Conservation (phyloP, 2,329 filamentous ascomycete genomes). For the Aureobasidium sp. region DNA sequence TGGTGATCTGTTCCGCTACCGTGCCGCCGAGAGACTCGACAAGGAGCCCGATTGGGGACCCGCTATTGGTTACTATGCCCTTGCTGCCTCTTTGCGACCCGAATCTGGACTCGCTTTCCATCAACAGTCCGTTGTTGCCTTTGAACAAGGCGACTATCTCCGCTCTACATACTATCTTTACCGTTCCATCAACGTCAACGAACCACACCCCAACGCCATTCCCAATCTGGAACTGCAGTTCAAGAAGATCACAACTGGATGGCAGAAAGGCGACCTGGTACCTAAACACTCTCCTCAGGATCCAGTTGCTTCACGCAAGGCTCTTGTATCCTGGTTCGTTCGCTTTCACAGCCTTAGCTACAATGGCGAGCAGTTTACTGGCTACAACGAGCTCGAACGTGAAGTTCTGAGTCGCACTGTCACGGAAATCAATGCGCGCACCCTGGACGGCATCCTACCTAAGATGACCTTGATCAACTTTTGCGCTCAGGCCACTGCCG, state of each 20-base stretch:
- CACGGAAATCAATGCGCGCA: conserved; percentile 62
- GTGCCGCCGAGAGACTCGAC: conserved; percentile 62
- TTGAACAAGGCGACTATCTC: conserved; percentile 71
- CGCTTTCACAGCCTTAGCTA: conserved; percentile 80
- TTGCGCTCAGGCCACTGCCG: conserved; percentile 69
- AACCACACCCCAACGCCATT: conserved; percentile 67
- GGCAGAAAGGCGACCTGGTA: conserved; percentile 49
- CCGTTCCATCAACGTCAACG: conserved; percentile 66
- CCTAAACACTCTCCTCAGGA: conserved; percentile 33
- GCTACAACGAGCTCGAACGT: conserved; percentile 73
- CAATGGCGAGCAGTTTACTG: conserved; percentile 65
- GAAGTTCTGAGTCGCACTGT: conserved; percentile 76
- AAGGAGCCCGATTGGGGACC: conserved; percentile 71
- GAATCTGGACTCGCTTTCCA: conserved; percentile 77
- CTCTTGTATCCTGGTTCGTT: conserved; percentile 74
- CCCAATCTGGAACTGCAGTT: conserved; percentile 77
- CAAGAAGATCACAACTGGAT: conserved; percentile 53
- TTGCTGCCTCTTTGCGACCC: conserved; percentile 74
- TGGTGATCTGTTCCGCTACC: conserved; percentile 85
- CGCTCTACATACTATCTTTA: conserved; percentile 86
- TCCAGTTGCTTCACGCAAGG: conserved; percentile 52
- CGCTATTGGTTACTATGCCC: conserved; percentile 74
- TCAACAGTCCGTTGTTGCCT: conserved; percentile 79
- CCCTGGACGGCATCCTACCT: conserved; percentile 58
- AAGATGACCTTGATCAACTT: conserved; percentile 84